phyloP scores from a whole-genome alignment of 192 early-diverging fungal genomes.

The Tieghemiomyces parasiticus region DNA sequence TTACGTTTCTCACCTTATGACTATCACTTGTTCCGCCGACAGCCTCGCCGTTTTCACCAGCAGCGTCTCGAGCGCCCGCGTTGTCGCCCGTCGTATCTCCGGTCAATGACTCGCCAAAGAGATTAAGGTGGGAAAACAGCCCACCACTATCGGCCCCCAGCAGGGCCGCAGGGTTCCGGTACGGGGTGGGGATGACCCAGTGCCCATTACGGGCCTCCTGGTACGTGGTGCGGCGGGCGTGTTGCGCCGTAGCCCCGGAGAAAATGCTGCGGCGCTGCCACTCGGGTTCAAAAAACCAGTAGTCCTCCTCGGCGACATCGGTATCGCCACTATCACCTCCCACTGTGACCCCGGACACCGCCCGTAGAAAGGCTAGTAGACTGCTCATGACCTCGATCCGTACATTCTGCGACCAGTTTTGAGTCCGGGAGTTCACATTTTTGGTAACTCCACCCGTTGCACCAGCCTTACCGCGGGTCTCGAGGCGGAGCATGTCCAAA shows the following conservation, averaged over 20 bases:
- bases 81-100: no score
- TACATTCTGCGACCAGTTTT: constrained; percentile 1
- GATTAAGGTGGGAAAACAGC: constrained; percentile 10
- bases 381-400: constrained; percentile 5
- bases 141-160: not conserved
- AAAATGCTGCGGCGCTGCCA: not conserved
- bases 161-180: not conserved
- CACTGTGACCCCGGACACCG: not conserved
- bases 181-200: not conserved
- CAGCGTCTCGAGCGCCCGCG: constrained; percentile 5
- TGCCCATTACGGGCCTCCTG: not conserved
- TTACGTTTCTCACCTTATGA: constrained; percentile 11
- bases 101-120: constrained; percentile 14
- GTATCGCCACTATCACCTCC: not conserved
- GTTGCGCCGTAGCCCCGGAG: not conserved
- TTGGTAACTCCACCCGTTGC: not conserved
- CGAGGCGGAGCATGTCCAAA: constrained; percentile 23
- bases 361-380: not conserved
- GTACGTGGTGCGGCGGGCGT: not conserved
- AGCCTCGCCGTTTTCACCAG: constrained; percentile 8
- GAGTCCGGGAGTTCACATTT: not conserved
- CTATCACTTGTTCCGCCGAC: constrained; percentile 12
- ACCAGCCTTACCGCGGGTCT: constrained; percentile 10
- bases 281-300: not conserved
- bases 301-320: not conserved